Percentiles rank a stretch among this genome's conserved stretches.
Conservation (phyloP, 192 early-diverging fungal genomes). For the Rhizophagus sp. region DNA sequence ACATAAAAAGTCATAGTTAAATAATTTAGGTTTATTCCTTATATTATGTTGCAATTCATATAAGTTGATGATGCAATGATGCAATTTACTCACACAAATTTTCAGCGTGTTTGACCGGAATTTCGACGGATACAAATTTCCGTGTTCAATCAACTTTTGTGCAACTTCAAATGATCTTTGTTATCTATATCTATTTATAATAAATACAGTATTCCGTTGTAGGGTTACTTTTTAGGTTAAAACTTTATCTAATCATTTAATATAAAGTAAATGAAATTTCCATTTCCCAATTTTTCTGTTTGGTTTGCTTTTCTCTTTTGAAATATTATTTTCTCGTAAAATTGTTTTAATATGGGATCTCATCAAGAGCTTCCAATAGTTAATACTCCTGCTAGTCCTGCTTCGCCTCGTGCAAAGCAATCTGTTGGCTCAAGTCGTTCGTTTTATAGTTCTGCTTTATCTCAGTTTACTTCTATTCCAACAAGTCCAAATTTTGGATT, state of each 20-base stretch:
- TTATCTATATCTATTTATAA: too few relatives aligned
- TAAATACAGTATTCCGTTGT: too few relatives aligned
- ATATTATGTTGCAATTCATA: too few relatives aligned
- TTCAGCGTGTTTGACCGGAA: too few relatives aligned
- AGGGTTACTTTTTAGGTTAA: neutral
- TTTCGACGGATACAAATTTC: too few relatives aligned
- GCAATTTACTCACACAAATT: too few relatives aligned
- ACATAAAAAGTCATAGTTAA: too few relatives aligned
- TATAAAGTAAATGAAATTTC: neutral
- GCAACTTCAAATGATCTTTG: too few relatives aligned
- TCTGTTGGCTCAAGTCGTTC: neutral
- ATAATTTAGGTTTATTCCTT: too few relatives aligned
- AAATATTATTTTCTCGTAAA: neutral
- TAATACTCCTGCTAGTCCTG: neutral
- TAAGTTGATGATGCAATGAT: too few relatives aligned
- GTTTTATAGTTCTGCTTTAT: neutral
- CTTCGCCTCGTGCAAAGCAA: neutral
- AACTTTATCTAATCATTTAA: neutral
- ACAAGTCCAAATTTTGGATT: constrained; percentile 2
- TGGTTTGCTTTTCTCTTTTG: neutral
- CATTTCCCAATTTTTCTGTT: neutral
- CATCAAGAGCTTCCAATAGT: neutral
- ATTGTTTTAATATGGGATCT: neutral
- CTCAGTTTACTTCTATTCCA: constrained; percentile 5
- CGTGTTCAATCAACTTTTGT: too few relatives aligned